Evolutionary conservation across 108 stramenopile genomes (phyloP), one percentile per base, ranked within the genome.

Genomic region (Pseudonitzschia multiseries): DNA sequence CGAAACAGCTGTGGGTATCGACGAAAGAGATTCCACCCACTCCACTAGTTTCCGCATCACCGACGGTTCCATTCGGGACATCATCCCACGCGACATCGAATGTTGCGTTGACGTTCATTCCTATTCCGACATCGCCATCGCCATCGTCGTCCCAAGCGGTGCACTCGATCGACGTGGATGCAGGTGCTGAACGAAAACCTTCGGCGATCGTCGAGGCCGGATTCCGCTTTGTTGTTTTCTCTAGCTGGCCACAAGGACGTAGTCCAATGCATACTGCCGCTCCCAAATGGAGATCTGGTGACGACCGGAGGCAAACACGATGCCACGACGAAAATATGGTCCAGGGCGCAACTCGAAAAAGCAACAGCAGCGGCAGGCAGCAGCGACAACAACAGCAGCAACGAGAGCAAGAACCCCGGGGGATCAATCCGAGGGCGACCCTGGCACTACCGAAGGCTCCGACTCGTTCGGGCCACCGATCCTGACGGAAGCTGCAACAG

Each of bases 221-320:
- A 17, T 8, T 0, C 20, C 22, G 20, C 44, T 50, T 27, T 44
- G 24, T 27, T 65, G 12, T 50, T 67, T 67, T 28, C 46, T 8
- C 46, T 67, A 21, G 66, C 21, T 67, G 66, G 61, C 36, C 61
- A 62, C 0, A 76, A 57, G 20, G 85, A 86, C 36, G 71, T 54
- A 0, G 83, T 86, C 4, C 56, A 59, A n/a, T 77, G 76, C 61
- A 77, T 83, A 27, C 65, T 78, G 42, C 73, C 72, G 1, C 71
- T 86, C 12, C 85, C 85, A 8, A 73, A 86, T 50, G 85, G 85
- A 32, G 69, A 72, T 33, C 24, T 86, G 12, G 32, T 83, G 43
- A 82, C 85, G 5, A 79, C 72, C 0, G 85, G 85, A 46, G 85
- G 85, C 6, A 86, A 83, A 60, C 43, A 76, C 21, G 86, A 87